These are phyloP conservation scores for Saccharomycopsis javanensis DNA, from an alignment of 805 yeast species.

Conservation along the genomic window DNA sequence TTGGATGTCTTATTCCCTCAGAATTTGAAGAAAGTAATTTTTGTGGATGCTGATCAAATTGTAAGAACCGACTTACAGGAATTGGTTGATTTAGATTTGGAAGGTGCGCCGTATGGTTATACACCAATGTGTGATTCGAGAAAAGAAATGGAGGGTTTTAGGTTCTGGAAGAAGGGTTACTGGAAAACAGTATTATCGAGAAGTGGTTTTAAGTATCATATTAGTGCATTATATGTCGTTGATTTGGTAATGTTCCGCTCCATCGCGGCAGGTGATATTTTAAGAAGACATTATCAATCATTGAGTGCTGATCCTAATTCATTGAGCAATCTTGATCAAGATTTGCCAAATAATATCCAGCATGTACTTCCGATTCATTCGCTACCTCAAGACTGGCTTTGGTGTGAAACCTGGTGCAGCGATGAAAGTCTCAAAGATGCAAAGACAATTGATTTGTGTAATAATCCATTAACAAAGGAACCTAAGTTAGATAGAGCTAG, in stretches of 20 bases:
- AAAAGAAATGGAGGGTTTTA: constrained; percentile 67
- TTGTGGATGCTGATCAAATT: constrained; percentile 80
- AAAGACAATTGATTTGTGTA: constrained; percentile 74
- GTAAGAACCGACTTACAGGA: constrained; percentile 68
- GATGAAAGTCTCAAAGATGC: constrained; percentile 53
- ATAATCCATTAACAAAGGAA: constrained; percentile 75
- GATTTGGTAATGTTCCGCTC: constrained; percentile 61
- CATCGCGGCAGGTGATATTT: constrained; percentile 62
- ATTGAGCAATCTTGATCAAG: constrained; percentile 80
- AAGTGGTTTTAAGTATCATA: constrained; percentile 57
- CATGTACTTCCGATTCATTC: constrained; percentile 54
- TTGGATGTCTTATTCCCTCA: constrained; percentile 83
- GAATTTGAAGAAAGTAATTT: constrained; percentile 62
- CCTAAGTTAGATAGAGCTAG: constrained; percentile 67
- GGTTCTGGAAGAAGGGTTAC: constrained; percentile 92
- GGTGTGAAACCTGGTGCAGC: constrained; percentile 93
- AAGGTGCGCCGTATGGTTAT: constrained; percentile 80
- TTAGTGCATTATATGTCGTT: constrained; percentile 76
- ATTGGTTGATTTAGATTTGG: constrained; percentile 54
- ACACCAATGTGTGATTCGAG: constrained; percentile 83
- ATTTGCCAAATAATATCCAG: constrained; percentile 85
- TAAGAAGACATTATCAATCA: constrained; percentile 78
- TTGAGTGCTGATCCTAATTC: constrained; percentile 73
- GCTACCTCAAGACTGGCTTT: constrained; percentile 74
- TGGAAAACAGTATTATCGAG: constrained; percentile 61